phyloP scores from a whole-genome alignment of 495 filamentous ascomycete species.

The Penicillium fimorum region DNA sequence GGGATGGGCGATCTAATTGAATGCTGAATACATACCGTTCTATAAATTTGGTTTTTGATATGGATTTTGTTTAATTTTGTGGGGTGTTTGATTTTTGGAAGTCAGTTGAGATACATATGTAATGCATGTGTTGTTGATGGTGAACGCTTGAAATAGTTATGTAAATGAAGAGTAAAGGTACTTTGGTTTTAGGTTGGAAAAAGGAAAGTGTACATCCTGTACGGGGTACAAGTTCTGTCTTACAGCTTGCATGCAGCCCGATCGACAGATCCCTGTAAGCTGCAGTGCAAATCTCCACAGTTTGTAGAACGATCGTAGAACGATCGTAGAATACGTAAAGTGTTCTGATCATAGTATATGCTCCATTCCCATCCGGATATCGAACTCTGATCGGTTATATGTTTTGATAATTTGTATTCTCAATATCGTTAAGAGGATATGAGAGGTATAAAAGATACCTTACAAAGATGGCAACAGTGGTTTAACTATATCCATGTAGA shows the following conservation, averaged over 20 bases:
- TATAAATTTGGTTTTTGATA: not conserved
- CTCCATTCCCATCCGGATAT: not conserved
- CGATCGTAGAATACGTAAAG: not conserved
- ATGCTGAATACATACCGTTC: slow-evolving; percentile 4
- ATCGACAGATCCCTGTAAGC: not conserved
- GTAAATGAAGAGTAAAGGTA: not conserved
- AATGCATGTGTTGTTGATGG: no score
- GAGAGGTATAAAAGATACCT: no score
- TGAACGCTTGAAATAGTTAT: no score
- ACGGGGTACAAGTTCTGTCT: not conserved
- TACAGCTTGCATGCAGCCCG: slow-evolving; percentile 6
- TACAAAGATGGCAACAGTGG: no score
- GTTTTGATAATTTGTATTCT: not conserved
- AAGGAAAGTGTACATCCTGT: not conserved
- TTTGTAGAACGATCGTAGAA: not conserved
- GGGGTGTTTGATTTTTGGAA: no score
- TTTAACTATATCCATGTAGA: no score
- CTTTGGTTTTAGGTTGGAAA: not conserved
- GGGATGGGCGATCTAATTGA: not conserved
- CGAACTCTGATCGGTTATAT: not conserved
- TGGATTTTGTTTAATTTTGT: not conserved
- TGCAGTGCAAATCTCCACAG: slow-evolving; percentile 4
- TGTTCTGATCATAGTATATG: not conserved
- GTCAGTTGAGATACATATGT: no score
- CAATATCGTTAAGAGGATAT: no score